Evolutionary conservation across 2,329 filamentous ascomycete genomes (phyloP).

Genomic region (Paecilomyces dactylethromorphus): DNA sequence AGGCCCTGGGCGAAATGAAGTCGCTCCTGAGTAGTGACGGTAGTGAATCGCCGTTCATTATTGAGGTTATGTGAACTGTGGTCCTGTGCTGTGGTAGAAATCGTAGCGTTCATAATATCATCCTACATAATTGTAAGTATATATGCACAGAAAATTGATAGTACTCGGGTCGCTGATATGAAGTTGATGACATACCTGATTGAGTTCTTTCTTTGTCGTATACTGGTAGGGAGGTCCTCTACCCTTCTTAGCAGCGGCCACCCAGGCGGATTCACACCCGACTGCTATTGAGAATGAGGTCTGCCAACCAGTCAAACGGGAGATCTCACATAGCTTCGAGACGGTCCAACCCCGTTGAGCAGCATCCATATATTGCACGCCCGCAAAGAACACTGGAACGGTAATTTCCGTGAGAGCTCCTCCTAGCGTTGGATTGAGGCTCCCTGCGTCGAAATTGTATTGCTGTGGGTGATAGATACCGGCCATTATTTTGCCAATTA

Average conservation of each 20-base stretch:
- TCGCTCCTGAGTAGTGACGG: conserved; percentile 57
- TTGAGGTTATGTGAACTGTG: conserved; percentile 13
- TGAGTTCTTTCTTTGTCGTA: conserved; percentile 21
- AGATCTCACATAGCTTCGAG: conserved; percentile 65
- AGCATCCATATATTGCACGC: conserved; percentile 66
- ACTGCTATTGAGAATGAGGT: conserved; percentile 73
- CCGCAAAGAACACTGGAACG: conserved; percentile 81
- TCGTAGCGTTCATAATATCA: background rate
- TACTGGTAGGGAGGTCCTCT: conserved; percentile 68
- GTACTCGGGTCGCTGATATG: background rate
- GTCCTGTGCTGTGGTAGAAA: background rate
- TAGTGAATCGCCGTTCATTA: conserved; percentile 48
- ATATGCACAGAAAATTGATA: background rate
- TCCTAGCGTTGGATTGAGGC: conserved; percentile 70
- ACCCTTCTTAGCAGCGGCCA: conserved; percentile 64
- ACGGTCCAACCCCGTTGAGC: conserved; percentile 73
- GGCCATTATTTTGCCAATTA: conserved; percentile 73
- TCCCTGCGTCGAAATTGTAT: conserved; percentile 28
- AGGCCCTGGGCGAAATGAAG: conserved; percentile 73
- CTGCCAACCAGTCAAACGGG: conserved; percentile 79
- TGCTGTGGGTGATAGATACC: conserved; percentile 51
- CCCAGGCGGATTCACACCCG: conserved; percentile 81
- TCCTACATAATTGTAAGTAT: background rate
- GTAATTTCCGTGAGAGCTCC: conserved; percentile 76
- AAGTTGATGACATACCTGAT: conserved; percentile 16